A percentile compares a stretch with the other conserved stretches of the same genome.
Conservation (phyloP, 192 early-diverging fungal species). For the Coemansia javaensis region DNA sequence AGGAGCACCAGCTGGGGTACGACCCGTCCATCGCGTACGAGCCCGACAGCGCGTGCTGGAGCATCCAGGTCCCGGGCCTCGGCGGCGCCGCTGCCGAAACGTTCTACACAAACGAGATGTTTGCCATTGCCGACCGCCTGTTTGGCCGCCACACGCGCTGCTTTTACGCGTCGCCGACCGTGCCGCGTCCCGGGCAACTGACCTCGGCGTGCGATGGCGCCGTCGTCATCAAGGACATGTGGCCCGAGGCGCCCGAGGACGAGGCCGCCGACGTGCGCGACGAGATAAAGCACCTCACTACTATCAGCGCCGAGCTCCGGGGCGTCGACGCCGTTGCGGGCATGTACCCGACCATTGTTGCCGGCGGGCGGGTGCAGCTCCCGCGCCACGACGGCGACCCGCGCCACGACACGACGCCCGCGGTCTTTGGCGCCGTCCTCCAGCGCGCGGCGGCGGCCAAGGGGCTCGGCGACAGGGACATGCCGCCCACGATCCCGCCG, state of each 20-base stretch:
- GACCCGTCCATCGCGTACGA: neutral
- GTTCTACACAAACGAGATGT: neutral
- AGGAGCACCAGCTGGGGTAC: conserved; percentile 2
- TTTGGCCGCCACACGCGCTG: conserved; percentile 16
- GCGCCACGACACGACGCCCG: too few relatives aligned
- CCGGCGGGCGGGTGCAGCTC: conserved; percentile 1
- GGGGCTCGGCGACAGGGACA: neutral
- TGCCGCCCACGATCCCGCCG: neutral
- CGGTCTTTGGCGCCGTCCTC: too few relatives aligned
- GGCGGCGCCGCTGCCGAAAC: neutral
- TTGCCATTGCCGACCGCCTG: neutral
- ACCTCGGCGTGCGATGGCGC: too few relatives aligned
- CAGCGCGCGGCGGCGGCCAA: neutral
- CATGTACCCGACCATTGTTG: conserved; percentile 1
- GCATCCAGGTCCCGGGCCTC: neutral
- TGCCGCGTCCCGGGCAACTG: too few relatives aligned
- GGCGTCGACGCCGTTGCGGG: neutral
- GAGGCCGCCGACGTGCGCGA: neutral
- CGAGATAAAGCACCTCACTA: neutral
- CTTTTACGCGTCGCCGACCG: too few relatives aligned
- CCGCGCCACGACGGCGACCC: too few relatives aligned
- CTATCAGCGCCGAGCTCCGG: conserved; percentile 1
- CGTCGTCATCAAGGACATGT: conserved; percentile 6
- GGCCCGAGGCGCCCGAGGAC: neutral
- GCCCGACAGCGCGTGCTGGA: neutral